Evolutionary conservation across 169 alveolate species (phyloP), one percentile per base, ranked within the genome.

Genomic region (Eimeria zaria): DNA sequence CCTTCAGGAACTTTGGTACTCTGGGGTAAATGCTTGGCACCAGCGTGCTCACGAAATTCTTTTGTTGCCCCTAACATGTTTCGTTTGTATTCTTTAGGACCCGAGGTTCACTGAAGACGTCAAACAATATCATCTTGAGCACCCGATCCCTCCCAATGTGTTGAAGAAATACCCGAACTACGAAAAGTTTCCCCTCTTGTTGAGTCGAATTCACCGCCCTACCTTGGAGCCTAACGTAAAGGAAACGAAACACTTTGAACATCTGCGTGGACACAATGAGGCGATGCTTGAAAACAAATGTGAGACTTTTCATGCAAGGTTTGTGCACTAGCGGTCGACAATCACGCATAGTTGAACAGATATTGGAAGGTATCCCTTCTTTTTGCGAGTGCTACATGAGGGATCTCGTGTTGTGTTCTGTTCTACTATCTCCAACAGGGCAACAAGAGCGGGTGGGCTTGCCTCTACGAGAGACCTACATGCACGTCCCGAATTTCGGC

Each of bases 401-500:
- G 27, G 48, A 33, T 18, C n/a, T 7, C 44, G 6, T 12, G 8
- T 46, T 46, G 12, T n/a, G 20, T 27, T 46, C 14, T 27, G 22
- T 20, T 46, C 64, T 78, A 44, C 64, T 48, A n/a, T n/a, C 46
- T 46, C 39, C 18, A 78, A 48, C 88, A 84, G 91, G 74, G 64
- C 58, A 27, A 24, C 39, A 60, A 22, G 69, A 24, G 91, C 2
- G 39, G 74, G 24, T 44, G 60, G 39, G 20, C 51, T 48, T 84
- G 33, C 22, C 55, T 33, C 22, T 84, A 33, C 30, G 91, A 44
- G 91, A 84, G 67, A 30, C 92, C 20, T 92, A 92, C 84, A 73
- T 64, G 87, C 60, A 92, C 85, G 92, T 92, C 14, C 96, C 96
- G 39, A 92, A 92, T 53, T 92, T 92, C 96, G 96, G 96, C 33